A percentile compares a stretch with the other conserved stretches of the same genome.
Conservation (phyloP, 768 basidiomycete species). For the Agaricus subrufescens region DNA sequence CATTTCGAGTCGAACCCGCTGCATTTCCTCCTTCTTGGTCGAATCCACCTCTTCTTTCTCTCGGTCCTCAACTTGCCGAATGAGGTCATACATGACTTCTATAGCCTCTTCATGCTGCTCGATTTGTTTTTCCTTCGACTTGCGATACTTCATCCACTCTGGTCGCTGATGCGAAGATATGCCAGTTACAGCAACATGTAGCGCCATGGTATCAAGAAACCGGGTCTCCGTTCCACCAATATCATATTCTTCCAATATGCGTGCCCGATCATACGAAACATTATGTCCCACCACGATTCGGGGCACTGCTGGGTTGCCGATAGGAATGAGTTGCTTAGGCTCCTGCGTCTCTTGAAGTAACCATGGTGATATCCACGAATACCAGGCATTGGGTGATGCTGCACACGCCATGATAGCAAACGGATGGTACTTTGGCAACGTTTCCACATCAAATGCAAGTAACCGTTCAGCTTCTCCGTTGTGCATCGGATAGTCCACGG, state of each 20-base stretch:
- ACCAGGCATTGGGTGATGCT: conserved; percentile 82
- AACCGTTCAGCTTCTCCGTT: conserved; percentile 62
- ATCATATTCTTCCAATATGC: conserved; percentile 80
- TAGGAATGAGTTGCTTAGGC: conserved; percentile 67
- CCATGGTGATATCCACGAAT: conserved; percentile 96
- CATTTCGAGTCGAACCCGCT: conserved; percentile 31
- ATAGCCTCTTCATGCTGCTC: conserved; percentile 61
- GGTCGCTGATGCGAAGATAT: conserved; percentile 94
- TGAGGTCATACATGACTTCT: conserved; percentile 44
- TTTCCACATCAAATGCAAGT: conserved; percentile 93
- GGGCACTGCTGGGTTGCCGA: conserved; percentile 50
- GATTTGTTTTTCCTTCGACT: conserved; percentile 52
- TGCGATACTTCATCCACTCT: conserved; percentile 85
- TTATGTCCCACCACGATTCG: conserved; percentile 90
- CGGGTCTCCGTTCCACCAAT: conserved; percentile 63
- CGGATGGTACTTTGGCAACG: conserved; percentile 76
- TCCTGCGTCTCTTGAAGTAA: conserved; percentile 55
- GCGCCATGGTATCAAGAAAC: conserved; percentile 91
- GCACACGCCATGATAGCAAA: conserved; percentile 90
- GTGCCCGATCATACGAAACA: conserved; percentile 87
- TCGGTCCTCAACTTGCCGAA: conserved; percentile 41
- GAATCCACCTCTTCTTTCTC: conserved; percentile 42
- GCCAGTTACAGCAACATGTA: conserved; percentile 91
- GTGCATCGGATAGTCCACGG: conserved; percentile 63
- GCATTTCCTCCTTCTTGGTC: conserved; percentile 39